phyloP scores from a whole-genome alignment of 805 yeast species.

The Myxozyma vanderwaltii region DNA sequence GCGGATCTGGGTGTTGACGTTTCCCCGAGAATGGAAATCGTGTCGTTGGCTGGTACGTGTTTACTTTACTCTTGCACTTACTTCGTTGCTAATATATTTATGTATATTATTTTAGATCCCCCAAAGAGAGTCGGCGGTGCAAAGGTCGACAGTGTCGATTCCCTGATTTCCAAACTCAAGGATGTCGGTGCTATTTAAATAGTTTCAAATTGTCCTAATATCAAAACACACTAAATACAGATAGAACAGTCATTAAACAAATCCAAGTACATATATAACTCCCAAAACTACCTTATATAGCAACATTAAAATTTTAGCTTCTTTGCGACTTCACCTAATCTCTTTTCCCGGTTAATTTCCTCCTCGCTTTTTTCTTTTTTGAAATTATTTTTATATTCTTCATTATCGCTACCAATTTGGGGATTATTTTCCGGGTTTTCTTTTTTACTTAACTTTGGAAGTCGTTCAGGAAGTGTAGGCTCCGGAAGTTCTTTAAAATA shows the following conservation, averaged over 20 bases:
- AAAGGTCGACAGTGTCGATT: constrained; percentile 79
- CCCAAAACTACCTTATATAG: too few species aligned
- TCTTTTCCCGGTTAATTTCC: not conserved
- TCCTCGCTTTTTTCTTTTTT: constrained; percentile 8
- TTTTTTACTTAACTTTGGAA: constrained; percentile 21
- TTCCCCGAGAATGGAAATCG: constrained; percentile 62
- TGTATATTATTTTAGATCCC: constrained; percentile 62
- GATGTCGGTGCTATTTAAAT: constrained; percentile 65
- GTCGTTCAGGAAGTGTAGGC: constrained; percentile 26
- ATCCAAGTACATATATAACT: too few species aligned
- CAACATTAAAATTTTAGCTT: constrained; percentile 6
- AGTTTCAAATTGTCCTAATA: not conserved
- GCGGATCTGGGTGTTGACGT: constrained; percentile 72
- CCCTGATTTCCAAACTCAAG: constrained; percentile 74
- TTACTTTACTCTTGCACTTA: too few species aligned
- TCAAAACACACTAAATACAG: not conserved
- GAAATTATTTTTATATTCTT: not conserved
- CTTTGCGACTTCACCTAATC: constrained; percentile 13
- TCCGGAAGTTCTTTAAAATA: constrained; percentile 52
- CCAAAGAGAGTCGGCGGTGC: constrained; percentile 78
- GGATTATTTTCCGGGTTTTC: constrained; percentile 3
- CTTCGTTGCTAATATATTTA: not conserved
- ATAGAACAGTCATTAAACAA: too few species aligned
- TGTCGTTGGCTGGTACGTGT: constrained; percentile 57
- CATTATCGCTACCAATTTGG: constrained; percentile 11